These are phyloP conservation scores for Gomphus sp. DNA, from an alignment of 1,284 basidiomycete species.

Conservation along the genomic window DNA sequence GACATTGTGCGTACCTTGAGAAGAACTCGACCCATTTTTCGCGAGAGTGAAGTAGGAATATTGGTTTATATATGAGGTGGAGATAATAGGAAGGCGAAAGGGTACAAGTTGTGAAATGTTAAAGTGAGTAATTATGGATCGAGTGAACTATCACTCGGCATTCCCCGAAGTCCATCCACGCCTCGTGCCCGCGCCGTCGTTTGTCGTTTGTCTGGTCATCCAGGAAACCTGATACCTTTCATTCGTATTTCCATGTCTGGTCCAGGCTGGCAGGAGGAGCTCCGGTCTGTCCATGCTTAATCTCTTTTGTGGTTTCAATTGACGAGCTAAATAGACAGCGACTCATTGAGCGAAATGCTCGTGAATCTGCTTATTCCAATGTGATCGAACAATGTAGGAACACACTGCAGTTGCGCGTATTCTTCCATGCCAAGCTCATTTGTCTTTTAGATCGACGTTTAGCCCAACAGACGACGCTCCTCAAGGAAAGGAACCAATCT, in stretches of 20 bases:
- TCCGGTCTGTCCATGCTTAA: conserved; percentile 20
- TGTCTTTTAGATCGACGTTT: conserved; percentile 65
- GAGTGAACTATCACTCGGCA: neutral
- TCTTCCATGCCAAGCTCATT: conserved; percentile 12
- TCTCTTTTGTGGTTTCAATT: neutral
- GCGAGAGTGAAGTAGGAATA: conserved; percentile 4
- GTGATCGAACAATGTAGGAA: conserved; percentile 83
- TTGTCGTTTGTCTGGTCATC: neutral
- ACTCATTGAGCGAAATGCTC: conserved; percentile 68
- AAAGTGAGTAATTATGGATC: neutral
- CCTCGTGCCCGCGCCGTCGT: conserved; percentile 1
- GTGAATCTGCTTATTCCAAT: conserved; percentile 66
- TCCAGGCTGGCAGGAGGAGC: conserved; percentile 71
- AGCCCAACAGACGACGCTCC: conserved; percentile 79
- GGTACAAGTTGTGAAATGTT: neutral
- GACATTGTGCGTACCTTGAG: conserved; percentile 65
- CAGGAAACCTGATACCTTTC: neutral
- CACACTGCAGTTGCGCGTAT: conserved; percentile 13
- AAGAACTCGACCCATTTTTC: conserved; percentile 76
- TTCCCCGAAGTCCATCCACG: neutral
- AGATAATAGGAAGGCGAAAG: conserved; percentile 1
- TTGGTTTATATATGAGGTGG: neutral
- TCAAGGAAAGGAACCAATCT: conserved; percentile 84
- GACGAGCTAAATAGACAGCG: conserved; percentile 42
- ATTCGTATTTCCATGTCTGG: conserved; percentile 48